Evolutionary conservation across 345 rosid genomes (phyloP), one percentile per base, ranked within the genome.

Genomic region (Brassica juncea): DNA sequence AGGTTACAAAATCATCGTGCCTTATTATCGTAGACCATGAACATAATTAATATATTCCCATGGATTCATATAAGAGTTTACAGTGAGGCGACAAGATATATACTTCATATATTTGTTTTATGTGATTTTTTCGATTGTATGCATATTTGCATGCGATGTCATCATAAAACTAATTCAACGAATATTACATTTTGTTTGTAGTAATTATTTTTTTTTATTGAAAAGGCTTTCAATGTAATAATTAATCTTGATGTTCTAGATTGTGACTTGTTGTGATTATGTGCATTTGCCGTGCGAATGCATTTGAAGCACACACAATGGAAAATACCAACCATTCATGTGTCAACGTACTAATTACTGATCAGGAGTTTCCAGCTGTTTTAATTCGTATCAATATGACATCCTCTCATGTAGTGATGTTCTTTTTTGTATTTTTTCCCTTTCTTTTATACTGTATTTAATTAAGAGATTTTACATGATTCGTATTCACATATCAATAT

Each of bases 1-100:
- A 16, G 23, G 4, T 70, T 54, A 35, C 19, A 37, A 55, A 65
- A 66, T 1, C 34, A 71, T 78, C 81, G 76, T 71, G 81, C 76
- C 55, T 10, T 55, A 55, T 21, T 55, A 64, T 37, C 14, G 76
- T 71, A 65, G 66, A 71, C 72, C 76, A 71, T 71, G 31, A 78
- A 37, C 76, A 27, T 12, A 4, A 15, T 39, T 27, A n/a, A 7
- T 62, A 34, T 23, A 47, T n/a, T 14, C 2, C 42, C 21, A 30
- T 30, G 21, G 19, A 47, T 66, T 66, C 28, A 65, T 12, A 32
- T 21, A 21, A 11, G 15, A 66, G 63, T 32, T 10, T 52, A 65
- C 54, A 49, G 15, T 16, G 8, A 25, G 25, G 47, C 7, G 57
- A 49, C 57, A 49, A 47, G 54, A 44, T 19, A 42, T 42, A 3